Evolutionary conservation across 495 filamentous ascomycete genomes (phyloP), one percentile per base, ranked within the genome.

Genomic region (Parathielavia hyrcaniae): DNA sequence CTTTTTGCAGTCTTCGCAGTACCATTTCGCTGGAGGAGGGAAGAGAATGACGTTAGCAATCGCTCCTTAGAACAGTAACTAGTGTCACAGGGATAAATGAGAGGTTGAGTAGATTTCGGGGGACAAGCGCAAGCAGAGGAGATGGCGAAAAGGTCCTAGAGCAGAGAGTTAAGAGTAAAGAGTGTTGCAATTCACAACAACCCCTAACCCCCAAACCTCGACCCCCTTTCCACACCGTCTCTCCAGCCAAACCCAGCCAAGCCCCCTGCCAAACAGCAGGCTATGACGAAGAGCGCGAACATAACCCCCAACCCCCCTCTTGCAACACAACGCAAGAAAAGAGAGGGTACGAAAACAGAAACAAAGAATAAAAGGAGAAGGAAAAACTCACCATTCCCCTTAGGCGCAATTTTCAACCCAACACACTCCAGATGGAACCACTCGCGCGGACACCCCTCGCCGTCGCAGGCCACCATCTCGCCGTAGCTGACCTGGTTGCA

Each of bases 401-500:
- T 87, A 30, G 93, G 93, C 48, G 91, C 87, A 64, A 87, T 88
- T 51, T 83, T 88, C 69, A 98, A 68, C 53, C 90, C 91, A 17
- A 95, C 91, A 71, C 93, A 98, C 40, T 84, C 85, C 43, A 98
- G 69, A 79, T 98, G 93, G 75, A 97, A 98, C 93, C 93, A 98
- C 73, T 97, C 92, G 60, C 83, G 80, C 59, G 85, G 81, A 73
- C 93, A 98, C 26, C 79, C 80, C 50, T 92, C 88, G 45, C 86
- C 88, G 67, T 98, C 93, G 62, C 93, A 98, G n/a, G 86, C 93
- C 16, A 98, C 88, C 93, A 98, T 98, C 73, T 95, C 89, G 20
- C 93, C 93, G 66, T 96, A 98, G 65, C 88, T 93, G 35, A 96
- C 84, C 59, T 86, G 82, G 61, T 97, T 88, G 70, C 93, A 98